Evolutionary conservation across 2,329 filamentous ascomycete genomes (phyloP).

Genomic region (Coniochaeta sp.): DNA sequence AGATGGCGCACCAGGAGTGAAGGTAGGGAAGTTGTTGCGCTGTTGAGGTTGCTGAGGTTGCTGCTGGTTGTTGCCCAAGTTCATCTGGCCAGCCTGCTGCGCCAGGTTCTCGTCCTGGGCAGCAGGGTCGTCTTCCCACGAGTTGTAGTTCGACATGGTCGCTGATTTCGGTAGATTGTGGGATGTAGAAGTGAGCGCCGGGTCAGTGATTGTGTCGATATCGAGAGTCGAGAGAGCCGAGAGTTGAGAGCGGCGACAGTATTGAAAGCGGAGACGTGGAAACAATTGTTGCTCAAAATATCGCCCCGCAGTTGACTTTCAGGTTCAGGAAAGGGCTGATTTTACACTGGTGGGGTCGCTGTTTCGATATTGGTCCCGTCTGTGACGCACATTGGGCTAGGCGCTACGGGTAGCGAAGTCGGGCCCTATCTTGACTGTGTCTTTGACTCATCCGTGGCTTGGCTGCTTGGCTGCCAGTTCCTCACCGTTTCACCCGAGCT

Average conservation of each 20-base stretch:
- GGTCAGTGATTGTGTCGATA: slow-evolving; percentile 5
- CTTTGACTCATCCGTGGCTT: too few species aligned
- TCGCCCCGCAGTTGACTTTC: background rate
- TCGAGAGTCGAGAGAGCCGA: too few species aligned
- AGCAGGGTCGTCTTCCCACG: slow-evolving; percentile 85
- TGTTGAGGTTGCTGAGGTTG: too few species aligned
- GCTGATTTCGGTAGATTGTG: background rate
- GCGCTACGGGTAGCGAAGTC: too few species aligned
- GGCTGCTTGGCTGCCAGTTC: too few species aligned
- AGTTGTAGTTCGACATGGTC: slow-evolving; percentile 86
- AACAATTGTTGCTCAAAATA: background rate
- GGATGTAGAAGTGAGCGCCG: background rate
- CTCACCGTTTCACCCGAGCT: too few species aligned
- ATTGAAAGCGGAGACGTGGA: background rate
- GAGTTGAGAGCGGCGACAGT: background rate
- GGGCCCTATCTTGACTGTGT: too few species aligned
- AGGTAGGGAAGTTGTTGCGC: slow-evolving; percentile 55
- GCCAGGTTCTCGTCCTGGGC: slow-evolving; percentile 73
- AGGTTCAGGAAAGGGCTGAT: too few species aligned
- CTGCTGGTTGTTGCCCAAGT: slow-evolving; percentile 53
- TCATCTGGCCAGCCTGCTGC: slow-evolving; percentile 69
- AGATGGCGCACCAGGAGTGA: slow-evolving; percentile 63
- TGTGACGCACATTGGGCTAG: too few species aligned
- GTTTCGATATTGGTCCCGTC: background rate
- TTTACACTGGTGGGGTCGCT: background rate